Evolutionary conservation across 2,329 filamentous ascomycete species (phyloP), one percentile per base, ranked within the genome.

Genomic region (Beauveria sp.): DNA sequence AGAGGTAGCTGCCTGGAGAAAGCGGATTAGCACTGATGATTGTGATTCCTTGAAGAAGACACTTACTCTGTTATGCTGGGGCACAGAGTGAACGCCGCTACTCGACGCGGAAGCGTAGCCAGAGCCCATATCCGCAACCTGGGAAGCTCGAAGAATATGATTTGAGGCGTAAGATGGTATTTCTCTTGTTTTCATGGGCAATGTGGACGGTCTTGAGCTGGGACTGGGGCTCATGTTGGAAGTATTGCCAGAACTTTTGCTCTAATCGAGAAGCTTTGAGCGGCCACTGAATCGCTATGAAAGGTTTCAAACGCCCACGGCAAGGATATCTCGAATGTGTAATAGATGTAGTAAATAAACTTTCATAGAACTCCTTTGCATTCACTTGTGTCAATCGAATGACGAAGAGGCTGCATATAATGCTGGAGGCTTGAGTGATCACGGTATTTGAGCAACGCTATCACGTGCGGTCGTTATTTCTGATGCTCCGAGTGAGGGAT

Each of bases 141-240:
- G 34, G 18, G 58, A 24, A 61, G 34, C 18, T 22, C n/a, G 42
- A n/a, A 46, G 22, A 28, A 54, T 49, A 40, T 61, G 20, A 12
- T 43, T 61, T 22, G 58, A 55, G 10, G 58, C 58, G 14, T 61
- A 61, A 38, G 51, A 55, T 5, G 58, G 26, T 61, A 61, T 61
- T 45, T 61, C 58, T 16, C 51, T 55, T 20, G 58, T 54, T 20
- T 49, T 55, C 30, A 61, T 42, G 50, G 42, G 30, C 28, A 53
- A 10, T 46, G 2, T 38, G n/a, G 49, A 45, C 28, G 16, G 40
- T n/a, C 26, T 38, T 6, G 49, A 47, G 22, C 34, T 45, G 18
- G 57, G 42, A 46, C 47, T n/a, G 20, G 58, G 40, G 22, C 40
- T 18, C 58, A 60, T 60, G 6, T 47, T 18, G 26, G 26, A 28